These are phyloP conservation scores for Sporobolomyces pararoseus DNA, from an alignment of 768 basidiomycete genomes.

Conservation along the genomic window DNA sequence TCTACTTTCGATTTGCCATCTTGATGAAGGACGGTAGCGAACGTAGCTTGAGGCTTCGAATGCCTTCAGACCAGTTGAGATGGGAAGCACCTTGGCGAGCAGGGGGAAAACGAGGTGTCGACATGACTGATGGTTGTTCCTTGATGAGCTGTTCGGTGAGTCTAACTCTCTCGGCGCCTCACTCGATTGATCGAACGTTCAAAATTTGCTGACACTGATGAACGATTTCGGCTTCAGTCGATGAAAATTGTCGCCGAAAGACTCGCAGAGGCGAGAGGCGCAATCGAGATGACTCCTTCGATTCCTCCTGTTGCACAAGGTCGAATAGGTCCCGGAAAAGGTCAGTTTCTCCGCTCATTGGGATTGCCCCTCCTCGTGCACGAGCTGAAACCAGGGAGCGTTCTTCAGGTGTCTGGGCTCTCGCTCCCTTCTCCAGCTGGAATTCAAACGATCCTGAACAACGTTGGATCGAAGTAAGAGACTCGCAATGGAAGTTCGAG, in stretches of 20 bases:
- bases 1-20: constrained; percentile 9
- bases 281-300: neutral
- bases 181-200: no score
- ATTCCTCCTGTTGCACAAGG: constrained; percentile 28
- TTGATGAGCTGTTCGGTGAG: constrained; percentile 4
- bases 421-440: constrained; percentile 1
- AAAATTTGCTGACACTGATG: neutral
- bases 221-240: neutral
- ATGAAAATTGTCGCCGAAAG: constrained; percentile 11
- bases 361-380: no score
- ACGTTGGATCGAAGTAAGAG: constrained; percentile 34
- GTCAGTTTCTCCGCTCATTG: neutral
- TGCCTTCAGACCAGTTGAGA: neutral
- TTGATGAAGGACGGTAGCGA: constrained; percentile 17
- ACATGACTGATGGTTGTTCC: constrained; percentile 39
- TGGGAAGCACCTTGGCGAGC: neutral
- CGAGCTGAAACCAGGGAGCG: no score
- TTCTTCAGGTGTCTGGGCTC: constrained; percentile 29
- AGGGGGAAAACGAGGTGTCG: neutral
- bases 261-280: neutral
- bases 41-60: neutral
- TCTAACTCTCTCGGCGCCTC: neutral
- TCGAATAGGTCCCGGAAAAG: constrained; percentile 29
- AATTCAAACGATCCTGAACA: neutral
- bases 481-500: constrained; percentile 38